Evolutionary conservation across 352 stramenopile species (phyloP).

Genomic region (Aphanomyces stellatus): DNA sequence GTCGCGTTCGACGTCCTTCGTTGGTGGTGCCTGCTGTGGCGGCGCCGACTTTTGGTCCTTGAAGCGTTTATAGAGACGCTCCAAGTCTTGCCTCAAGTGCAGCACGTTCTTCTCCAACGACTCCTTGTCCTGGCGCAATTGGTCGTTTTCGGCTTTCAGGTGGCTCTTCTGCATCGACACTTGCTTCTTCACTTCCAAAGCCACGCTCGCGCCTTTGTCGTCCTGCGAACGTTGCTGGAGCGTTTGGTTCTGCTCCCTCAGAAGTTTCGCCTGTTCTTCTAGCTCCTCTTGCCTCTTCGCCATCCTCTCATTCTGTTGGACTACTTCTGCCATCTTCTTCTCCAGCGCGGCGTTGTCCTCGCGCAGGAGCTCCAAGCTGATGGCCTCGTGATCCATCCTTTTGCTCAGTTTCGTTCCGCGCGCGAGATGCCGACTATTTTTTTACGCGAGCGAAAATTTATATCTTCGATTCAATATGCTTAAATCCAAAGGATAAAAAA

Average conservation of each 20-base stretch:
- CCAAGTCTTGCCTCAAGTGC: background rate
- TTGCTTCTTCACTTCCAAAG: background rate
- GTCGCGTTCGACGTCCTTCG: background rate
- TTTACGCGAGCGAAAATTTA: background rate
- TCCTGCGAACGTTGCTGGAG: background rate
- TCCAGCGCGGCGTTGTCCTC: constrained; percentile 12
- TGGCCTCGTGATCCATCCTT: constrained; percentile 2
- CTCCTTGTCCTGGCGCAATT: constrained; percentile 7
- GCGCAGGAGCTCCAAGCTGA: constrained; percentile 8
- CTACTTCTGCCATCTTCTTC: background rate
- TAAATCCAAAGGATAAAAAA: background rate
- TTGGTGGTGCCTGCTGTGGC: too few species aligned
- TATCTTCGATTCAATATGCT: too few species aligned
- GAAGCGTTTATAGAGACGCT: constrained; percentile 8
- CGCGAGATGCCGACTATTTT: background rate
- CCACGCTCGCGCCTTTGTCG: background rate
- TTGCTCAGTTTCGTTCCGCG: too few species aligned
- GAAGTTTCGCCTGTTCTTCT: background rate
- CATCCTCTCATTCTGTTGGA: background rate
- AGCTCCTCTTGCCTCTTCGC: background rate
- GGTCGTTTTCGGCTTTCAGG: background rate
- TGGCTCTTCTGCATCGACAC: background rate
- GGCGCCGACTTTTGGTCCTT: background rate
- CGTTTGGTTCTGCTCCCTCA: background rate
- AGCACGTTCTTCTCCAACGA: background rate